phyloP scores from a whole-genome alignment of 2,329 filamentous ascomycete species.

The Fusarium heterosporum region DNA sequence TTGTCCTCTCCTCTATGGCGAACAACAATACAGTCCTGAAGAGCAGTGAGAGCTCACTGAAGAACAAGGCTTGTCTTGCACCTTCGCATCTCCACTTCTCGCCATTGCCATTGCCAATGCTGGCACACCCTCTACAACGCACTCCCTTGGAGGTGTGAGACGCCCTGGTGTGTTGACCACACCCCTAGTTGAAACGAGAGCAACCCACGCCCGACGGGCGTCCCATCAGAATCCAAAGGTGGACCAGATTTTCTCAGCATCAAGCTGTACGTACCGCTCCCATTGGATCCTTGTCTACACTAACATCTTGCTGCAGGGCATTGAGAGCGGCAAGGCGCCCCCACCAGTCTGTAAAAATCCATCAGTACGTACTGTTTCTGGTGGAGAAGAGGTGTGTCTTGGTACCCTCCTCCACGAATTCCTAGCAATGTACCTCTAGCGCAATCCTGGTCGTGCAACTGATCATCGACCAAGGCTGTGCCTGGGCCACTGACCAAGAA shows the following conservation, averaged over 20 bases:
- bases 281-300: constrained; percentile 33
- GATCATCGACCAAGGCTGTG: constrained; percentile 49
- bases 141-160: constrained; percentile 32
- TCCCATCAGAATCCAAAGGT: constrained; percentile 33
- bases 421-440: constrained; percentile 48
- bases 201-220: constrained; percentile 35
- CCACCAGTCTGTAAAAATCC: constrained; percentile 38
- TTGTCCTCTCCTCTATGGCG: constrained; percentile 14
- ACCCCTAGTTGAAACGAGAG: constrained; percentile 36
- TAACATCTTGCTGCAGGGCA: constrained; percentile 49
- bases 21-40: constrained; percentile 3
- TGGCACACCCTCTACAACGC: constrained; percentile 33
- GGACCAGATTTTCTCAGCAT: constrained; percentile 24
- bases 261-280: constrained; percentile 35
- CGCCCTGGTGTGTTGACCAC: constrained; percentile 30
- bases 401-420: constrained; percentile 49
- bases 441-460: constrained; percentile 44
- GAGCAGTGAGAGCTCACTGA: constrained; percentile 18
- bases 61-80: constrained; percentile 25
- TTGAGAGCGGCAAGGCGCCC: constrained; percentile 39
- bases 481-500: constrained; percentile 44
- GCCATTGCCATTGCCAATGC: constrained; percentile 4
- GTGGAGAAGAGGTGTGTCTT: constrained; percentile 42
- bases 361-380: constrained; percentile 31
- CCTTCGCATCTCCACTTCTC: constrained; percentile 27